Conservation (phyloP, 768 basidiomycete species). For the Zangia roseola region DNA sequence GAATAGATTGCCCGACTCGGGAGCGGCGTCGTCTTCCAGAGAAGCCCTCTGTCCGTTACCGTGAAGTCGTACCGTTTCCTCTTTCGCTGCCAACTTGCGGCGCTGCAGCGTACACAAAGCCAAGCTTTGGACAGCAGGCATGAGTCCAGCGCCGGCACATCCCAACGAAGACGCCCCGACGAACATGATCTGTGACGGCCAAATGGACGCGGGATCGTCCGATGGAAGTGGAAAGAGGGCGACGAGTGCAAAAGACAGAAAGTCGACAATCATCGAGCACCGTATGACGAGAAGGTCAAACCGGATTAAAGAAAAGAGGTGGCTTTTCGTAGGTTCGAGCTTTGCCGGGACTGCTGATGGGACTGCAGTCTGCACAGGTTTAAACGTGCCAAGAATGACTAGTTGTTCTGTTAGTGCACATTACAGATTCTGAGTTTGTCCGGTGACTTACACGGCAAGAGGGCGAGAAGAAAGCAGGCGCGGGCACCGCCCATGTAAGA, state of each 20-base stretch:
- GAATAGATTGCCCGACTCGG: conserved; percentile 55
- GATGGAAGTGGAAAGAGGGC: conserved; percentile 53
- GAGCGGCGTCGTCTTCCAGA: conserved; percentile 34
- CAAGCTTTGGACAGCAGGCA: conserved; percentile 68
- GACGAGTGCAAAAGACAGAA: conserved; percentile 62
- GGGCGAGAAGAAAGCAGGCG: conserved; percentile 61
- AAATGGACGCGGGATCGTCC: conserved; percentile 8
- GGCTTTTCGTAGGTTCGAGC: conserved; percentile 44
- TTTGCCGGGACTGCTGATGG: conserved; percentile 25
- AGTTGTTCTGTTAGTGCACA: conserved; percentile 25
- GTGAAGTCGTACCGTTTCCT: conserved; percentile 34
- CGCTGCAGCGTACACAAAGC: conserved; percentile 58
- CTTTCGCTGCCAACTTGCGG: conserved; percentile 29
- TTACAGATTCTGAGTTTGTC: conserved; percentile 25
- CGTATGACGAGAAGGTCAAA: conserved; percentile 71
- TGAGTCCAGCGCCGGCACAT: conserved; percentile 65
- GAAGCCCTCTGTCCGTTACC: background rate
- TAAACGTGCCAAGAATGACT: conserved; percentile 66
- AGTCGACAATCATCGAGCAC: conserved; percentile 64
- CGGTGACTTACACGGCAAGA: conserved; percentile 60
- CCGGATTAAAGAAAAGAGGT: conserved; percentile 57
- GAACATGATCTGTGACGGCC: conserved; percentile 45
- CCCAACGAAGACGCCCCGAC: conserved; percentile 59
- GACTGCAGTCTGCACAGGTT: conserved; percentile 36
- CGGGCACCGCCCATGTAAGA: conserved; percentile 64